Evolutionary conservation across 805 yeast species (phyloP).

Genomic region (Candida gorgasii): DNA sequence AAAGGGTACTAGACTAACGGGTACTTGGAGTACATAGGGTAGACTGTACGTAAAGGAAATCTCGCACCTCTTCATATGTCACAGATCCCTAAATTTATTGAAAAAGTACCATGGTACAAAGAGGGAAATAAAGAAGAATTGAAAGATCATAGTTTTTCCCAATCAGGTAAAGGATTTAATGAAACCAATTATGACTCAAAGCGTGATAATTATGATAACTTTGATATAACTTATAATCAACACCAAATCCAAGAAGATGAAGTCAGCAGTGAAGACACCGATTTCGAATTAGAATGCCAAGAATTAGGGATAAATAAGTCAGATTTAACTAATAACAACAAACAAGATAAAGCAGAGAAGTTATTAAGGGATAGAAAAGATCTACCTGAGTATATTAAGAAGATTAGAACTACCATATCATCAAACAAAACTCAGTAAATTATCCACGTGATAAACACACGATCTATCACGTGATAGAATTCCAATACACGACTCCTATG

Average conservation of each 20-base stretch:
- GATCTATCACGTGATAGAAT: too few species aligned
- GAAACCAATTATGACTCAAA: constrained; percentile 67
- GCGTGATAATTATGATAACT: constrained; percentile 83
- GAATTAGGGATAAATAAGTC: constrained; percentile 33
- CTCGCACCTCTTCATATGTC: constrained; percentile 3
- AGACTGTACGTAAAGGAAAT: neutral
- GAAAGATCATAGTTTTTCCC: constrained; percentile 50
- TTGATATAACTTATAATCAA: constrained; percentile 54
- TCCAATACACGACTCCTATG: too few species aligned
- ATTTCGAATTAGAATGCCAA: constrained; percentile 33
- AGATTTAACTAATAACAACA: constrained; percentile 24
- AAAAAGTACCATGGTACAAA: constrained; percentile 41
- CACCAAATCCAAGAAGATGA: constrained; percentile 38
- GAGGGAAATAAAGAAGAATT: constrained; percentile 16
- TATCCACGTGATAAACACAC: too few species aligned
- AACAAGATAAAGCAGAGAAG: constrained; percentile 40
- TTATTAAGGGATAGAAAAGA: constrained; percentile 70
- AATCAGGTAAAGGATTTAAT: constrained; percentile 55
- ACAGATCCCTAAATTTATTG: constrained; percentile 42
- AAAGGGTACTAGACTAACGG: neutral
- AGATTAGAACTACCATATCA: constrained; percentile 24
- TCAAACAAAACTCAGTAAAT: too few species aligned
- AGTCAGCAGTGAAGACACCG: constrained; percentile 26
- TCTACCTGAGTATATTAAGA: constrained; percentile 64
- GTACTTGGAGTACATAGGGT: neutral